Conservation (phyloP, 352 stramenopile genomes). For the Phytophthora rubi region DNA sequence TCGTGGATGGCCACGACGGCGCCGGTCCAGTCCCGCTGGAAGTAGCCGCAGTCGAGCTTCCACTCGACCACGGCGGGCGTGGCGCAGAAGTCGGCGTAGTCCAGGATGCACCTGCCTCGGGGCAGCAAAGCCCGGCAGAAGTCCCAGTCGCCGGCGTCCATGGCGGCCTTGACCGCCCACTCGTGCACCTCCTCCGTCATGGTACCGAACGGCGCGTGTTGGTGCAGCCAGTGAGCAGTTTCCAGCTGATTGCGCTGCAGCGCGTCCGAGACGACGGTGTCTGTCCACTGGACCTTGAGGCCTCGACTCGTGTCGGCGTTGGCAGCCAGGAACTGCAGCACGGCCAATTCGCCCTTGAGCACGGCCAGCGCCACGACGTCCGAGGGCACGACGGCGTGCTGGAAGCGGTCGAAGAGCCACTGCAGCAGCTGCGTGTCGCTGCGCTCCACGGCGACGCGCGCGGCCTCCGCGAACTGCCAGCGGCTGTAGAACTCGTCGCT, state of each 20-base stretch:
- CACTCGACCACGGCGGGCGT: background rate
- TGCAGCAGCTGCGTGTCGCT: background rate
- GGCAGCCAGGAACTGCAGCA: background rate
- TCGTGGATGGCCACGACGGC: background rate
- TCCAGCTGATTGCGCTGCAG: background rate
- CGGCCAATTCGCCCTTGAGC: background rate
- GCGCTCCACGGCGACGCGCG: background rate
- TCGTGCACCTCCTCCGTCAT: background rate
- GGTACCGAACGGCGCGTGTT: background rate
- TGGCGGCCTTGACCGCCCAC: background rate
- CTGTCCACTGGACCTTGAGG: background rate
- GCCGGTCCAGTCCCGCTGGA: background rate
- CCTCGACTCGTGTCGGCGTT: background rate
- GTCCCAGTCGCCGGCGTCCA: background rate
- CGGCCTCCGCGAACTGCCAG: slow-evolving; percentile 5
- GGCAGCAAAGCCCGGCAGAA: background rate
- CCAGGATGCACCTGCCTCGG: background rate
- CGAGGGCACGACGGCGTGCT: background rate
- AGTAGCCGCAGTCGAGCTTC: background rate
- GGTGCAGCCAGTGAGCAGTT: background rate
- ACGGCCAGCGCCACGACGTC: background rate
- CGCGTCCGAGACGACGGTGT: background rate
- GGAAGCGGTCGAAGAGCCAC: slow-evolving; percentile 8
- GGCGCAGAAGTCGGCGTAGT: background rate
- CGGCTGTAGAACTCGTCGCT: slow-evolving; percentile 3